Base-by-base conservation (phyloP, 768 basidiomycete species). In the Suillus discolor region DNA sequence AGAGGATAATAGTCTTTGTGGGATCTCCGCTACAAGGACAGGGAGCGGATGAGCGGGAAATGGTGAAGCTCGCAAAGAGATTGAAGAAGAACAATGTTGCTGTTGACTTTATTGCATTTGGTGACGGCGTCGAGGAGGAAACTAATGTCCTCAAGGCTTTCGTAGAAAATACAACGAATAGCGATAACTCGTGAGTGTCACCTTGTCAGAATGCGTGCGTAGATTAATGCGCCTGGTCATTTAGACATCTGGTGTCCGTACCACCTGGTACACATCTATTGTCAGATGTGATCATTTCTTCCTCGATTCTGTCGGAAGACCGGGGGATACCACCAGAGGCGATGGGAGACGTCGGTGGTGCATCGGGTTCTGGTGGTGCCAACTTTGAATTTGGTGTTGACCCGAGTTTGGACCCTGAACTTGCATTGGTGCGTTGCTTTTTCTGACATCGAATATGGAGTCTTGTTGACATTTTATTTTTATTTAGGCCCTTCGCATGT, bases 31-130 rank as follows among this genome's bases (percentile, higher is more conserved):
- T 96, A n/a, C 83, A 86, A 25, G 89, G 87, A 38, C 75, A 81
- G 38, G 89, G 83, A 9, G 86, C 89, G 13, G 90, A 93, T 65
- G 92, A 94, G 74, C 89, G 91, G 70, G 83, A 84, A 62, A 89
- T 96, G 86, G 81, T 92, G 70, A 91, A 89, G 75, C 86, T 99
- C 42, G 97, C 96, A 12, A 97, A 96, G 84, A 97, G 95, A 78
- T 83, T 99, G 67, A 98, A 98, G 85, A 99, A 99, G 89, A 99
- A 99, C 77, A 99, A 98, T 71, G 95, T 99, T 51, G 93, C 96
- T 1, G 85, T 99, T 31, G 97, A 99, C 77, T 83, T 99, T 61
- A 82, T 99, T 36, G 86, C 86, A 6, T 98, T 94, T 77, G 97
- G 97, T 1, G 96, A 97, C 71, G 92, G 89, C 6, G 92, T 96